phyloP scores from a whole-genome alignment of 2,329 filamentous ascomycete species.

The Zopfia rhizophila region DNA sequence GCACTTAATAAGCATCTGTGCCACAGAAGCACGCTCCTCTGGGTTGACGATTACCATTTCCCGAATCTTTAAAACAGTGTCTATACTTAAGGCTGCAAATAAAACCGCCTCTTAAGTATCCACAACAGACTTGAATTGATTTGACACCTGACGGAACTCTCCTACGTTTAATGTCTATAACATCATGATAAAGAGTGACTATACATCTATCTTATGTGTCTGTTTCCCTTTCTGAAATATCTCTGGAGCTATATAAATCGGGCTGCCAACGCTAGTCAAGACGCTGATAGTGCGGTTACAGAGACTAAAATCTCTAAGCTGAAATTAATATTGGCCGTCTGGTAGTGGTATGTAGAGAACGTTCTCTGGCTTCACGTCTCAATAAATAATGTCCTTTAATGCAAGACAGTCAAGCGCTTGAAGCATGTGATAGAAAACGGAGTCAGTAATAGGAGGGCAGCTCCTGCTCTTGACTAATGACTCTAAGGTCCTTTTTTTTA shows the following conservation, averaged over 20 bases:
- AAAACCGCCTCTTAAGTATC: neutral
- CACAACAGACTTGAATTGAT: neutral
- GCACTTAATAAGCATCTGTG: conserved; percentile 4
- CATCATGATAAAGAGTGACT: conserved; percentile 36
- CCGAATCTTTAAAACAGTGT: neutral
- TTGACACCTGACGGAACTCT: conserved; percentile 3
- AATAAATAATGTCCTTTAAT: conserved; percentile 23
- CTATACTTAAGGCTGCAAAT: neutral
- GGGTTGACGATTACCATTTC: conserved; percentile 9
- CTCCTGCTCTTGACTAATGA: conserved; percentile 2
- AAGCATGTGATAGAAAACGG: conserved; percentile 26
- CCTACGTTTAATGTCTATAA: conserved; percentile 2
- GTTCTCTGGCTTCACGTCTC: conserved; percentile 35
- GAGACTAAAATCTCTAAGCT: conserved; percentile 34
- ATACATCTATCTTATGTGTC: conserved; percentile 31
- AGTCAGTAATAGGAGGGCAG: neutral
- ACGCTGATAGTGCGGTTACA: conserved; percentile 15
- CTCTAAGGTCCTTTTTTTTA: conserved; percentile 6
- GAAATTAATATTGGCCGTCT: conserved; percentile 20
- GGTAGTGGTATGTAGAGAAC: conserved; percentile 30
- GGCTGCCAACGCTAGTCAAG: conserved; percentile 15
- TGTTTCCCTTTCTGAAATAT: conserved; percentile 9
- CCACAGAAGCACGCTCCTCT: conserved; percentile 4
- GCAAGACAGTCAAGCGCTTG: conserved; percentile 30
- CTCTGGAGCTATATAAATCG: conserved; percentile 31